phyloP scores from a whole-genome alignment of 345 rosid species.

The Leavenworthia alabamica region DNA sequence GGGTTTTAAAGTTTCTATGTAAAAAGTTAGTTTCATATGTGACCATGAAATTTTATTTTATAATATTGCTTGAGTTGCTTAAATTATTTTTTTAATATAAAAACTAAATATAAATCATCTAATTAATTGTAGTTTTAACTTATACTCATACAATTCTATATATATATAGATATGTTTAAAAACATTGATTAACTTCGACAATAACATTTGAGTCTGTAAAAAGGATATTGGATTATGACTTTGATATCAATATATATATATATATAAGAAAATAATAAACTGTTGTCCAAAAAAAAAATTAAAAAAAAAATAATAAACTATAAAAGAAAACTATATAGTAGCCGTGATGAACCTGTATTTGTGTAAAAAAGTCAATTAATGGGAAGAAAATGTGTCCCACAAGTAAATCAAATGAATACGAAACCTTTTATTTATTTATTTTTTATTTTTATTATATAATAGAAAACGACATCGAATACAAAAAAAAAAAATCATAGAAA shows the following conservation, averaged over 20 bases:
- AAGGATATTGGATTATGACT: not conserved
- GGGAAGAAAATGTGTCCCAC: slow-evolving; percentile 3
- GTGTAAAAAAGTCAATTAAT: not conserved
- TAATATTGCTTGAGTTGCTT: no score
- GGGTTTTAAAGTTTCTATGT: no score
- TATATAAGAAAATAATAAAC: not conserved
- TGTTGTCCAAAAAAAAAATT: no score
- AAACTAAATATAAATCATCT: no score
- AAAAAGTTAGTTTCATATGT: no score
- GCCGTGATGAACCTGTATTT: slow-evolving; percentile 17
- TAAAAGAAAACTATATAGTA: not conserved
- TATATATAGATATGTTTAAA: not conserved
- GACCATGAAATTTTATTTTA: no score
- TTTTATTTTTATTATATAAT: slow-evolving; percentile 9
- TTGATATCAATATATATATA: slow-evolving; percentile 4
- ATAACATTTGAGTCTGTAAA: not conserved
- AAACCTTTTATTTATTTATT: no score
- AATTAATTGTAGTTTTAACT: no score
- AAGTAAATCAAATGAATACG: slow-evolving; percentile 12
- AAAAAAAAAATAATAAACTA: not conserved
- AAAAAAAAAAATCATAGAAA: not conserved
- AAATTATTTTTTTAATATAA: no score
- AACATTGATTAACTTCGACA: not conserved
- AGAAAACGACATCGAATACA: slow-evolving; percentile 6
- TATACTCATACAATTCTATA: no score